phyloP scores from a whole-genome alignment of 2,329 filamentous ascomycete species.

The Cladosporium cucumerinum region DNA sequence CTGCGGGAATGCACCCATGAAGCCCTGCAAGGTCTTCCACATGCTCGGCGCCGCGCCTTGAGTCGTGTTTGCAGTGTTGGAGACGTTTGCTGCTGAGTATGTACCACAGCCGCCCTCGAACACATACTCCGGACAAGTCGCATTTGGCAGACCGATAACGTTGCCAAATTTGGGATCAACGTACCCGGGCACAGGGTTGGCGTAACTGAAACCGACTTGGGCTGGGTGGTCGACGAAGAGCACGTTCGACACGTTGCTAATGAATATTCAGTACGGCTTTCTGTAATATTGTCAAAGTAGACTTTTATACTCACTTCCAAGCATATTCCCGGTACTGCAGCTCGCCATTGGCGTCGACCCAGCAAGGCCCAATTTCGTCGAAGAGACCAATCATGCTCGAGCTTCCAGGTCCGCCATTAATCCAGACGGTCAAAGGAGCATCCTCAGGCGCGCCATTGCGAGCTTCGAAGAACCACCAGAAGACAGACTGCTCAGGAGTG shows the following conservation, averaged over 20 bases:
- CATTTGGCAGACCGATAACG: slow-evolving; percentile 37
- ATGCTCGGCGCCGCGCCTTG: slow-evolving; percentile 55
- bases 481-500: slow-evolving; percentile 50
- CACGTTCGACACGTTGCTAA: slow-evolving; percentile 57
- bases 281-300: background rate
- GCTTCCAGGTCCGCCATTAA: slow-evolving; percentile 59
- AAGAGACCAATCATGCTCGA: slow-evolving; percentile 59
- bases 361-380: slow-evolving; percentile 43
- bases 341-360: slow-evolving; percentile 43
- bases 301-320: slow-evolving; percentile 47
- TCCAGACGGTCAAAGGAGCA: slow-evolving; percentile 59
- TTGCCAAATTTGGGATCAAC: slow-evolving; percentile 32
- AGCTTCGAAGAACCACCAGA: slow-evolving; percentile 58
- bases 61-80: slow-evolving; percentile 53
- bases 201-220: slow-evolving; percentile 58
- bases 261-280: background rate
- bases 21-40: slow-evolving; percentile 60
- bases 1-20: slow-evolving; percentile 57
- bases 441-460: slow-evolving; percentile 46
- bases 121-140: slow-evolving; percentile 24
- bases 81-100: slow-evolving; percentile 51
- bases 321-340: slow-evolving; percentile 60
- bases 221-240: slow-evolving; percentile 68
- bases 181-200: slow-evolving; percentile 32
- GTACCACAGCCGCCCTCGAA: slow-evolving; percentile 48